Conservation (phyloP, 495 filamentous ascomycete genomes). For the Penicillium egyptiacum region DNA sequence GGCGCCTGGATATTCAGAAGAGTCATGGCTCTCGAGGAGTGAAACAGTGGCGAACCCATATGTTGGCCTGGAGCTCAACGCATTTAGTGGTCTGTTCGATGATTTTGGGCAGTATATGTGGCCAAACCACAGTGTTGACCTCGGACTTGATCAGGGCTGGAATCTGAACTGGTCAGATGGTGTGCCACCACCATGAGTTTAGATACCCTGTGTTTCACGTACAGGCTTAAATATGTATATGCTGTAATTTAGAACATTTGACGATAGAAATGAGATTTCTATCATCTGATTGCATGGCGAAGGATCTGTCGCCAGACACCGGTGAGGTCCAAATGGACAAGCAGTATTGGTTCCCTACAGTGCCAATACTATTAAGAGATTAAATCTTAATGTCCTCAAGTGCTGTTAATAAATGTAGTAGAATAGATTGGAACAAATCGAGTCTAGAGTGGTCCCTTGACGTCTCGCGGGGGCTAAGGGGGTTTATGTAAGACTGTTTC, state of each 20-base stretch:
- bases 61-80: conserved; percentile 22
- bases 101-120: conserved; percentile 29
- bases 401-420: neutral
- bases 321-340: neutral
- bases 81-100: conserved; percentile 25
- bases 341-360: neutral
- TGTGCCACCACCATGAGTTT: conserved; percentile 1
- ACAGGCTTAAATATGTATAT: neutral
- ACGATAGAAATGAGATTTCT: neutral
- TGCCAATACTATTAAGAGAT: neutral
- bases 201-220: neutral
- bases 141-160: conserved; percentile 44
- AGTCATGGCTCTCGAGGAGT: conserved; percentile 21
- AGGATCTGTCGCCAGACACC: neutral
- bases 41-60: conserved; percentile 14
- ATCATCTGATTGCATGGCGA: neutral
- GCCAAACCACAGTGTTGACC: conserved; percentile 29
- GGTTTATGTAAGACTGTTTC: conserved; percentile 29
- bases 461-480: neutral
- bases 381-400: neutral
- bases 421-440: neutral
- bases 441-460: conserved; percentile 1
- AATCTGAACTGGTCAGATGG: conserved; percentile 39
- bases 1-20: conserved; percentile 14
- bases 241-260: neutral